phyloP scores from a whole-genome alignment of 2,329 filamentous ascomycete species.

The Fusarium sp. region DNA sequence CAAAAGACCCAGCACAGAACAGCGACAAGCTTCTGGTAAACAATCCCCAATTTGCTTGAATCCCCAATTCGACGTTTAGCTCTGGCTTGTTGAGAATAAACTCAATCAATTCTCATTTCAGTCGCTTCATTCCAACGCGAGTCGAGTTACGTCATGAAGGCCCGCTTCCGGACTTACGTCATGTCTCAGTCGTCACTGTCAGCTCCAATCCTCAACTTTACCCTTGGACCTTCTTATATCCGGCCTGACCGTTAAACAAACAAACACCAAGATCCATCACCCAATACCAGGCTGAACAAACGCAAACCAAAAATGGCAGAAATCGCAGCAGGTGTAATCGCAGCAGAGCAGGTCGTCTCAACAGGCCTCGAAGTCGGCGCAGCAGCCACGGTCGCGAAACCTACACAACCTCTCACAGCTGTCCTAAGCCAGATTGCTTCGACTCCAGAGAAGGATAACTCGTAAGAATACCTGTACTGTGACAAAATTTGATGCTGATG shows the following conservation, averaged over 20 bases:
- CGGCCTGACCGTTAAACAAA: not conserved
- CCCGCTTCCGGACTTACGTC: constrained; percentile 21
- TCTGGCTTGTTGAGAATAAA: not conserved
- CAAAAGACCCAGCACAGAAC: not conserved
- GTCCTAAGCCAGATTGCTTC: constrained; percentile 36
- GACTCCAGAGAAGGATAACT: constrained; percentile 19
- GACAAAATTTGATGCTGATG: not conserved
- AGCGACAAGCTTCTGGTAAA: not conserved
- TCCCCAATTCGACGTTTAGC: too few relatives aligned
- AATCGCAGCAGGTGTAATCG: constrained; percentile 34
- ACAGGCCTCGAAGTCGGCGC: constrained; percentile 35
- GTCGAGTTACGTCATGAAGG: constrained; percentile 10
- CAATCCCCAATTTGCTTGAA: too few relatives aligned
- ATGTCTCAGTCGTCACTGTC: constrained; percentile 13
- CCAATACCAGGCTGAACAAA: not conserved
- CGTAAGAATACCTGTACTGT: not conserved
- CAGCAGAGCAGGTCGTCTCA: constrained; percentile 36
- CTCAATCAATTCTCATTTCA: not conserved
- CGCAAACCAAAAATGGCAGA: constrained; percentile 25
- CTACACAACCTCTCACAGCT: constrained; percentile 36
- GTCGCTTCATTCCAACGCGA: constrained; percentile 1
- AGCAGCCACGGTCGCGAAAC: constrained; percentile 27
- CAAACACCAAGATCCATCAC: not conserved
- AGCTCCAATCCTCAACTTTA: not conserved
- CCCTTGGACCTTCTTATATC: not conserved